Base-by-base conservation (phyloP, 75 land plant genomes). In the Pinus albicaulis region DNA sequence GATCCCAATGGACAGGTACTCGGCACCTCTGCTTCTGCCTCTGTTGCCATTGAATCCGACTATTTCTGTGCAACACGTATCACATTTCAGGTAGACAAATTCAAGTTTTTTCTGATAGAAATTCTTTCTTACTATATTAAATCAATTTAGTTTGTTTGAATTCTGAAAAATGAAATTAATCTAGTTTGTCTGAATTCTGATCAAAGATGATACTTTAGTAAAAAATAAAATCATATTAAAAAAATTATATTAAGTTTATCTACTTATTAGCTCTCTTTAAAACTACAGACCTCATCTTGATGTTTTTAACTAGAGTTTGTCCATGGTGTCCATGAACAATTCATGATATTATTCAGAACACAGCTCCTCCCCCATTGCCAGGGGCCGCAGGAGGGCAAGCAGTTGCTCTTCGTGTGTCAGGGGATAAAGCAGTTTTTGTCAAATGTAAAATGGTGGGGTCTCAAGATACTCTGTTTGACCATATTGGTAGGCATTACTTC, bases 391-490 rank as follows among this genome's bases (percentile, higher is more conserved):
- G 96, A 61, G 80, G 57, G 79, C 98, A 95, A 73, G 98, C 96
- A 0, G 94, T 90, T 38, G 98, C 98, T 1, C 74, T 95, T 52
- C 76, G 89, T 44, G 75, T 95, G 14, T 56, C 86, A n/a, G 98
- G 94, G 1, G 96, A 95, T 57, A 93, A 83, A 73, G 94, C 94
- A 13, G 73, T 92, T 83, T 88, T 95, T 63, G 84, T 84, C 74
- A 77, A 77, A 12, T 94, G 93, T 53, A 76, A 74, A 12, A 59
- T 95, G 58, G 24, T 86, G 66, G 94, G 98, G 3, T 57, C 86
- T 2, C 98, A 95, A 66, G 98, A 95, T 52, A 95, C 96, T 0
- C 89, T 95, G 10, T 87, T 92, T 38, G 98, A 95, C 76, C 81
- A 89, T 14, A 31, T 1, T 14, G 98, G 98, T 7, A 74, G 90